phyloP scores from a whole-genome alignment of 345 rosid genomes.

The Eucalyptus globulus region DNA sequence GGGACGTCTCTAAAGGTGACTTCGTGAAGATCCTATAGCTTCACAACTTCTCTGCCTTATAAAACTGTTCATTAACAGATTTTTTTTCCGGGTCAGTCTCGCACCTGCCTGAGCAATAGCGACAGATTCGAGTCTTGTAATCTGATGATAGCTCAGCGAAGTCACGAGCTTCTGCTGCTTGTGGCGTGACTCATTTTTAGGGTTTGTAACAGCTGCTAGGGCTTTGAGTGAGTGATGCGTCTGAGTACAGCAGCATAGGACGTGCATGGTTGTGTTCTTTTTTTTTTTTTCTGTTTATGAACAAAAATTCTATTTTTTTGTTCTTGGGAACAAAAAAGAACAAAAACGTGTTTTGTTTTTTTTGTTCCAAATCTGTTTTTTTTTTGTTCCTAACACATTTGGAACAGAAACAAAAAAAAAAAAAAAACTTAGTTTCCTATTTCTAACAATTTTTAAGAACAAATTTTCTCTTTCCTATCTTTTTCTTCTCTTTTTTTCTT shows the following conservation, averaged over 20 bases:
- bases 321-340: accelerated
- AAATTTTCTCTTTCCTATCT: no score
- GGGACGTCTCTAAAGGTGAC: no score
- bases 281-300: no score
- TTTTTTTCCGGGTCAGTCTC: neutral
- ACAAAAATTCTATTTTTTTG: no score
- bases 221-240: no score
- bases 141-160: neutral
- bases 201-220: neutral
- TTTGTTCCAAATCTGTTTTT: no score
- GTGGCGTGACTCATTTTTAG: neutral
- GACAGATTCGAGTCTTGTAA: neutral
- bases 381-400: no score
- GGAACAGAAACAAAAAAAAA: accelerated
- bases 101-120: neutral
- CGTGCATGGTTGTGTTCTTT: no score
- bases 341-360: accelerated
- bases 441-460: accelerated
- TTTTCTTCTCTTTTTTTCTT: no score
- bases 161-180: neutral
- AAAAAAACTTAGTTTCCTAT: accelerated
- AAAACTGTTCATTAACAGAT: neutral
- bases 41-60: no score
- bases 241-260: accelerated
- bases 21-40: no score